phyloP scores from a whole-genome alignment of 2,329 filamentous ascomycete genomes.

The Cordyceps cateniannulata region DNA sequence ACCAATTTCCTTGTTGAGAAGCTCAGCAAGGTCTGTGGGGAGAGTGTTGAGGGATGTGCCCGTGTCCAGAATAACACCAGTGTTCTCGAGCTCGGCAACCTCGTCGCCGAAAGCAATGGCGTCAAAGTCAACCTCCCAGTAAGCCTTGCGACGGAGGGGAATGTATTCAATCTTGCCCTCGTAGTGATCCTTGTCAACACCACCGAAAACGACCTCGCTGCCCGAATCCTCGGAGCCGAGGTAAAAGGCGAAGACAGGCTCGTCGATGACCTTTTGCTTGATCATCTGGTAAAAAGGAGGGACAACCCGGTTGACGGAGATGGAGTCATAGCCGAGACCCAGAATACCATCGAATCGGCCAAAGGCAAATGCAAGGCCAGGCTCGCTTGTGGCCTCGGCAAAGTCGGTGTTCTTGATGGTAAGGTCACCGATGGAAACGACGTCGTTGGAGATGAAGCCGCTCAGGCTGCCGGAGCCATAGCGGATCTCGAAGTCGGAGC shows the following conservation, averaged over 20 bases:
- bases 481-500: conserved; percentile 82
- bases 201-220: conserved; percentile 87
- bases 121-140: conserved; percentile 98
- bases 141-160: conserved; percentile 94
- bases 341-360: conserved; percentile 96
- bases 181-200: conserved; percentile 73
- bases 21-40: conserved; percentile 83
- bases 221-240: conserved; percentile 67
- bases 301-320: conserved; percentile 92
- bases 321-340: conserved; percentile 88
- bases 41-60: conserved; percentile 97
- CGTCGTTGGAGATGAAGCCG: conserved; percentile 89
- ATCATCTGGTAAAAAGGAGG: conserved; percentile 97
- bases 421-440: conserved; percentile 80
- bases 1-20: conserved; percentile 95
- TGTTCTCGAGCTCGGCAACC: conserved; percentile 84
- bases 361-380: conserved; percentile 94
- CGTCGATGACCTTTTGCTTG: conserved; percentile 81
- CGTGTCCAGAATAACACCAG: conserved; percentile 94
- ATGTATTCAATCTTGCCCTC: conserved; percentile 87
- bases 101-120: conserved; percentile 83
- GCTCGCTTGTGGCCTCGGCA: conserved; percentile 91
- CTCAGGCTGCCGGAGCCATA: conserved; percentile 94
- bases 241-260: conserved; percentile 95
- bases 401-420: conserved; percentile 87